A percentile compares a stretch with the other conserved stretches of the same genome.
These are phyloP conservation scores for Pseudocercospora ulei DNA, from an alignment of 2,329 filamentous ascomycete genomes.

Conservation along the genomic window DNA sequence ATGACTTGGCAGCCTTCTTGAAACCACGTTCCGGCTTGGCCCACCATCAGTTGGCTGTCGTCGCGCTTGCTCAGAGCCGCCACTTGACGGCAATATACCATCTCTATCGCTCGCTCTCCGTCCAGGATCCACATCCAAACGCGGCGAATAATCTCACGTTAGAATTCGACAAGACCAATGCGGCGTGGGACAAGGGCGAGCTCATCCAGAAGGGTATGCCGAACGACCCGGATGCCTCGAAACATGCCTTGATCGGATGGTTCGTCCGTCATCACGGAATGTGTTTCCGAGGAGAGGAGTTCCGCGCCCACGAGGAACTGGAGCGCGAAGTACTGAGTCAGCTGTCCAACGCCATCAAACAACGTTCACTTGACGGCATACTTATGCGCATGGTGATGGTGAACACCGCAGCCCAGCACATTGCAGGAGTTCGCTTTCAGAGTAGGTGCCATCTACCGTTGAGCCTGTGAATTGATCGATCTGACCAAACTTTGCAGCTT, in stretches of 20 bases:
- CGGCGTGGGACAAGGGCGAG: slow-evolving; percentile 49
- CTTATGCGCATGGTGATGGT: slow-evolving; percentile 72
- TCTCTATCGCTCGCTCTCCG: slow-evolving; percentile 71
- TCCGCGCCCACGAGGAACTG: slow-evolving; percentile 66
- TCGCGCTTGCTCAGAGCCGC: slow-evolving; percentile 66
- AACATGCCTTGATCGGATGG: slow-evolving; percentile 62
- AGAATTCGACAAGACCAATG: slow-evolving; percentile 61
- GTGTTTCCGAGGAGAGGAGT: slow-evolving; percentile 67
- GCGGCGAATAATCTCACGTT: slow-evolving; percentile 67
- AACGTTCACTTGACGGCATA: slow-evolving; percentile 53
- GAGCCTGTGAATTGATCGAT: slow-evolving; percentile 1
- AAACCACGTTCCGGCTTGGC: slow-evolving; percentile 69
- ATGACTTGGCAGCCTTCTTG: slow-evolving; percentile 68
- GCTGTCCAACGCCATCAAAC: slow-evolving; percentile 61
- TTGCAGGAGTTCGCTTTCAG: slow-evolving; percentile 54
- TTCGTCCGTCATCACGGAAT: slow-evolving; percentile 78
- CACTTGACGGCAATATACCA: slow-evolving; percentile 82
- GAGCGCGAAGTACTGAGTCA: slow-evolving; percentile 78
- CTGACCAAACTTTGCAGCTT: slow-evolving; percentile 1
- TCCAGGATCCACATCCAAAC: slow-evolving; percentile 62
- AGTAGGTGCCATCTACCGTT: slow-evolving; percentile 37
- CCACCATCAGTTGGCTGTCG: slow-evolving; percentile 83
- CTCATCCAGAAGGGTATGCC: slow-evolving; percentile 38
- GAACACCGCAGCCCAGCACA: slow-evolving; percentile 74
- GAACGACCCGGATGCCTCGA: slow-evolving; percentile 45